A percentile compares a stretch with the other conserved stretches of the same genome.
Conservation (phyloP, 2,329 filamentous ascomycete species). For the Penicillium decumbens region DNA sequence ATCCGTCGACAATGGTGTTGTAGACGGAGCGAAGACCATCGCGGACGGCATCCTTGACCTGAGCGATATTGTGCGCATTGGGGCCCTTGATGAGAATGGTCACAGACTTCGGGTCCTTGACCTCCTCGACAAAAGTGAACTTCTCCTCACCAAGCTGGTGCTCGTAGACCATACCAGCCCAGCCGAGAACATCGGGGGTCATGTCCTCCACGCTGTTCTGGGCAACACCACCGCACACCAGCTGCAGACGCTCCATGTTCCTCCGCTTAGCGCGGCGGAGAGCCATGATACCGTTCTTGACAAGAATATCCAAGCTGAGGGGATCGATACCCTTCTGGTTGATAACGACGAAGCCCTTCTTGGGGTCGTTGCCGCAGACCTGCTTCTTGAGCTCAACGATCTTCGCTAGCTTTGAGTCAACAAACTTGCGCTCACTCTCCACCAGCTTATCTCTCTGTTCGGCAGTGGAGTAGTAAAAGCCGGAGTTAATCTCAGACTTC, state of each 20-base stretch:
- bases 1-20: slow-evolving; percentile 99
- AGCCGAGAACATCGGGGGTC: slow-evolving; percentile 80
- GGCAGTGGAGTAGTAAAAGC: slow-evolving; percentile 97
- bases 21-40: slow-evolving; percentile 95
- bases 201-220: slow-evolving; percentile 97
- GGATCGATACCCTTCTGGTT: slow-evolving; percentile 99
- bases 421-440: slow-evolving; percentile 91
- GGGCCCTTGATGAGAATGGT: slow-evolving; percentile 97
- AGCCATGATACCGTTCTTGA: slow-evolving; percentile 96
- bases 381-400: slow-evolving; percentile 98
- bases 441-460: slow-evolving; percentile 97
- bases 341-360: slow-evolving; percentile 95
- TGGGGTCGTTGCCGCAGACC: slow-evolving; percentile 86
- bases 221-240: slow-evolving; percentile 83
- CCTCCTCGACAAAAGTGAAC: slow-evolving; percentile 97
- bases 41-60: slow-evolving; percentile 92
- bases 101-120: slow-evolving; percentile 97
- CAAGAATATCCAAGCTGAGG: slow-evolving; percentile 87
- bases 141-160: slow-evolving; percentile 98
- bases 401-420: slow-evolving; percentile 93
- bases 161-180: slow-evolving; percentile 95
- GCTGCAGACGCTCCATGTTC: slow-evolving; percentile 97
- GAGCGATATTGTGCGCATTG: slow-evolving; percentile 91
- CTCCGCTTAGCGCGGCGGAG: slow-evolving; percentile 91
- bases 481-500: slow-evolving; percentile 98